Evolutionary conservation across 2,329 filamentous ascomycete genomes (phyloP).

Genomic region (Amphichorda felina): DNA sequence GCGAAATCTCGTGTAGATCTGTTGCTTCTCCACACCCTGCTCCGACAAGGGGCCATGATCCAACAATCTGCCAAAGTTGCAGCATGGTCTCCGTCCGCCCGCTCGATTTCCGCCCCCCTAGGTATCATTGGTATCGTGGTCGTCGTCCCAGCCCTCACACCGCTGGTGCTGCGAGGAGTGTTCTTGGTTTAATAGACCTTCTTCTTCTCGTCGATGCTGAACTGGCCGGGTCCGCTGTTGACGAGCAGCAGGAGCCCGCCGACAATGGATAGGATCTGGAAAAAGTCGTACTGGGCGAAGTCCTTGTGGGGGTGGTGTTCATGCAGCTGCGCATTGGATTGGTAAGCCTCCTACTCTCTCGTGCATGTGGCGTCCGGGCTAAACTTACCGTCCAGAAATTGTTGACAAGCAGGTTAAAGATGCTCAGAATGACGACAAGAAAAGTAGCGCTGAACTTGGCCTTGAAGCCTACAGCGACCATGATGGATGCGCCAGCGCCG

Average conservation of each 20-base stretch:
- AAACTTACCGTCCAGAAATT: slow-evolving; percentile 96
- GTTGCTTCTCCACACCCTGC: too few species aligned
- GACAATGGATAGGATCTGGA: slow-evolving; percentile 98
- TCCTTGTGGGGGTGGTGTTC: slow-evolving; percentile 98
- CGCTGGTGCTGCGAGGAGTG: neutral
- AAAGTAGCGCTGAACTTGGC: slow-evolving; percentile 97
- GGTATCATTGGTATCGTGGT: neutral
- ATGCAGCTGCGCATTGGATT: slow-evolving; percentile 54
- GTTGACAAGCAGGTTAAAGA: slow-evolving; percentile 97
- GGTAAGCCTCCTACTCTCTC: neutral
- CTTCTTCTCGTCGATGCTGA: slow-evolving; percentile 99
- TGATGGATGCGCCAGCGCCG: slow-evolving; percentile 84
- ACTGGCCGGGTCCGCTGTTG: slow-evolving; percentile 96
- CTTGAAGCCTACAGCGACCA: slow-evolving; percentile 99
- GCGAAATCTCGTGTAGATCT: too few species aligned
- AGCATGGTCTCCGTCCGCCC: too few species aligned
- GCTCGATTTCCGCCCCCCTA: too few species aligned
- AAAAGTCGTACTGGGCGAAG: slow-evolving; percentile 99
- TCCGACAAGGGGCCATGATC: too few species aligned
- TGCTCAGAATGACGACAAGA: slow-evolving; percentile 84
- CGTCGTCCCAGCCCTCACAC: neutral
- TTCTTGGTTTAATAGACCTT: slow-evolving; percentile 77
- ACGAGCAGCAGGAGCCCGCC: slow-evolving; percentile 91
- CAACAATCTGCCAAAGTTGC: too few species aligned
- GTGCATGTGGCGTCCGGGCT: neutral